Conservation (phyloP, 2,329 filamentous ascomycete genomes). For the Colletotrichum agaves region DNA sequence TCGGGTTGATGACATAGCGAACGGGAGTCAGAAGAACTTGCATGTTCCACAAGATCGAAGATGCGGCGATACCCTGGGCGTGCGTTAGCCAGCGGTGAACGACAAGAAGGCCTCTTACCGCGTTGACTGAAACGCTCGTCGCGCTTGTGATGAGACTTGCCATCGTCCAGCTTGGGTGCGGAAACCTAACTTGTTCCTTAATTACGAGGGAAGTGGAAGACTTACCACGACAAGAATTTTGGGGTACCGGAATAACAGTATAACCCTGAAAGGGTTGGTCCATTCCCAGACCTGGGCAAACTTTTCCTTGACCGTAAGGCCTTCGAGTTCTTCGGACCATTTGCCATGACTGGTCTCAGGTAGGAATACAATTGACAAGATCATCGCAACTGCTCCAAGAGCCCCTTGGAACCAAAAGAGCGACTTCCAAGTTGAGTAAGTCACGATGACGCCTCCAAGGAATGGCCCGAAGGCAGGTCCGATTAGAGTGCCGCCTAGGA, state of each 20-base stretch:
- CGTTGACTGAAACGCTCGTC: background rate
- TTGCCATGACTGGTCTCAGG: constrained; percentile 76
- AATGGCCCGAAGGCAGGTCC: constrained; percentile 73
- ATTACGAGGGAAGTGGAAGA: background rate
- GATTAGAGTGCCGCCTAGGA: constrained; percentile 72
- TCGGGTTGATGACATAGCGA: constrained; percentile 76
- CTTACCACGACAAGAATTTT: constrained; percentile 67
- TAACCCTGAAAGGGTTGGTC: constrained; percentile 73
- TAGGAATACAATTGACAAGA: constrained; percentile 68
- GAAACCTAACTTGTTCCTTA: background rate
- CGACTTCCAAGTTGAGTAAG: constrained; percentile 71
- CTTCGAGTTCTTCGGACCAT: constrained; percentile 69
- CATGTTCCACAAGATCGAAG: constrained; percentile 76
- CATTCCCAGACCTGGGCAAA: constrained; percentile 51
- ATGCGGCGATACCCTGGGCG: constrained; percentile 59
- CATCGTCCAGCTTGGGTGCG: background rate
- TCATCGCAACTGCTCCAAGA: constrained; percentile 65
- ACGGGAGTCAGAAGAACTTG: constrained; percentile 76
- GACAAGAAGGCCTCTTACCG: background rate
- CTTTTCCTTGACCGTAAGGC: constrained; percentile 61
- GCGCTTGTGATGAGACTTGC: background rate
- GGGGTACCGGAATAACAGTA: constrained; percentile 72
- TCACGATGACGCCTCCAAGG: constrained; percentile 76
- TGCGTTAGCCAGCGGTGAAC: constrained; percentile 12
- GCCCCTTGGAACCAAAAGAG: constrained; percentile 79